phyloP scores from a whole-genome alignment of 257 asterid species.

The Eustoma russellianum region DNA sequence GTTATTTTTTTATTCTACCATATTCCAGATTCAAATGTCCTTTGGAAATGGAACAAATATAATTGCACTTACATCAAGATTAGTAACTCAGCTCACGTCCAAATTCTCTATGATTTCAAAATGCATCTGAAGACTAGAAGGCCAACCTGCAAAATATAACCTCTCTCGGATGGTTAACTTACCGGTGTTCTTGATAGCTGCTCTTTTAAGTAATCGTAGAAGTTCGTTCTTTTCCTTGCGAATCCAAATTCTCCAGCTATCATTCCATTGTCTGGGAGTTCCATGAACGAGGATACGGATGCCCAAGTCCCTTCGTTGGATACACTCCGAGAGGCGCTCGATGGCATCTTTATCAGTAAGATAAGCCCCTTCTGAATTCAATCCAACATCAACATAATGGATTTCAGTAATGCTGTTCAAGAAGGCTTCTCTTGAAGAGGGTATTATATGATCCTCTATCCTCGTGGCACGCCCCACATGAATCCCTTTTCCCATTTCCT shows the following conservation, averaged over 20 bases:
- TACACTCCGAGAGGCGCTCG: slow-evolving; percentile 36
- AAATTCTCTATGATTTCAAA: slow-evolving; percentile 67
- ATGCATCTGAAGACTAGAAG: slow-evolving; percentile 78
- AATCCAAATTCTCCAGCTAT: slow-evolving; percentile 63
- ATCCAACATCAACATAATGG: slow-evolving; percentile 91
- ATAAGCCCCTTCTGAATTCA: slow-evolving; percentile 77
- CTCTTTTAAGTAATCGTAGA: slow-evolving; percentile 48
- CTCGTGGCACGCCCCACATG: slow-evolving; percentile 20
- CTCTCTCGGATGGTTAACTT: slow-evolving; percentile 62
- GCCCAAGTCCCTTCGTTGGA: slow-evolving; percentile 36
- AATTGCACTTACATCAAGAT: too few species aligned
- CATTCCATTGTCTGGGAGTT: slow-evolving; percentile 92
- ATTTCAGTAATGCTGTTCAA: slow-evolving; percentile 69
- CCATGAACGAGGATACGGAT: slow-evolving; percentile 75
- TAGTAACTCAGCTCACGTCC: slow-evolving; percentile 46
- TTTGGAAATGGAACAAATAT: too few species aligned
- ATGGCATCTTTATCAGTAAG: slow-evolving; percentile 52
- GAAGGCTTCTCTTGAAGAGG: slow-evolving; percentile 55
- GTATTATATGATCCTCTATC: slow-evolving; percentile 38
- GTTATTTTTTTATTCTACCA: too few species aligned
- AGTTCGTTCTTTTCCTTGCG: slow-evolving; percentile 63
- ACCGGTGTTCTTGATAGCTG: slow-evolving; percentile 47
- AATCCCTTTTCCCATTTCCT: slow-evolving; percentile 17
- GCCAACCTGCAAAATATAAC: slow-evolving; percentile 54
- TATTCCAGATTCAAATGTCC: too few species aligned